Percentiles rank a stretch among this genome's conserved stretches.
Conservation (phyloP, 805 yeast genomes). For the Priceomyces castillae region DNA sequence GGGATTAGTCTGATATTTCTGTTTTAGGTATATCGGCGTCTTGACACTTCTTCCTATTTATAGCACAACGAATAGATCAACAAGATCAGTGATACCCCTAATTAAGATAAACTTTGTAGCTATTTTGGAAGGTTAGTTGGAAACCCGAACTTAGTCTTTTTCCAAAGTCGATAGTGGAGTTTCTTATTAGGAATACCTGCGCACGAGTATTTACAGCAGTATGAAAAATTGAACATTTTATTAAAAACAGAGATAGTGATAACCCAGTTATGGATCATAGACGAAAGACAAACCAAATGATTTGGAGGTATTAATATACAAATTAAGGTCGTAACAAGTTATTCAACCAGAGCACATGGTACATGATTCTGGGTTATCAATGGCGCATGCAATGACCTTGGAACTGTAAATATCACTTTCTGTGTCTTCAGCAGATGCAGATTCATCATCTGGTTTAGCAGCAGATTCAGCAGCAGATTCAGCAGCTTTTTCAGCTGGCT, state of each 20-base stretch:
- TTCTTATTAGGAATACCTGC: too few relatives aligned
- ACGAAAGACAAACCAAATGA: neutral
- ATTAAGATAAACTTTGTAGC: too few relatives aligned
- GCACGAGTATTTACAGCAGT: too few relatives aligned
- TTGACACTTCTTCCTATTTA: too few relatives aligned
- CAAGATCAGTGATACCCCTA: too few relatives aligned
- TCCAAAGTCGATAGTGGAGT: too few relatives aligned
- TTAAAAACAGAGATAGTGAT: neutral
- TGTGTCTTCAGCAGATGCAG: constrained; percentile 20
- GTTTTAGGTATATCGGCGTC: too few relatives aligned
- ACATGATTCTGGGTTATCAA: constrained; percentile 95
- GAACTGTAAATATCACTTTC: constrained; percentile 87
- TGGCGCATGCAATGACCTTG: constrained; percentile 94
- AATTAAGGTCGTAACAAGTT: neutral
- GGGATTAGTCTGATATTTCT: too few relatives aligned
- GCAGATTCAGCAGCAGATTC: constrained; percentile 7
- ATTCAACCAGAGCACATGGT: constrained; percentile 96
- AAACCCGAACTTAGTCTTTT: too few relatives aligned
- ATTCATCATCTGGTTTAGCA: constrained; percentile 13
- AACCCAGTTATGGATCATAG: neutral
- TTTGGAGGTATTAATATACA: neutral
- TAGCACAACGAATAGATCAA: too few relatives aligned
- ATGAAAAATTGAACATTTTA: too few relatives aligned
- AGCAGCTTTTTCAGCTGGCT: constrained; percentile 13
- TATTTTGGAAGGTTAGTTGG: too few relatives aligned